These are phyloP conservation scores for Cardiospermum halicacabum DNA, from an alignment of 345 rosid species.

Conservation along the genomic window DNA sequence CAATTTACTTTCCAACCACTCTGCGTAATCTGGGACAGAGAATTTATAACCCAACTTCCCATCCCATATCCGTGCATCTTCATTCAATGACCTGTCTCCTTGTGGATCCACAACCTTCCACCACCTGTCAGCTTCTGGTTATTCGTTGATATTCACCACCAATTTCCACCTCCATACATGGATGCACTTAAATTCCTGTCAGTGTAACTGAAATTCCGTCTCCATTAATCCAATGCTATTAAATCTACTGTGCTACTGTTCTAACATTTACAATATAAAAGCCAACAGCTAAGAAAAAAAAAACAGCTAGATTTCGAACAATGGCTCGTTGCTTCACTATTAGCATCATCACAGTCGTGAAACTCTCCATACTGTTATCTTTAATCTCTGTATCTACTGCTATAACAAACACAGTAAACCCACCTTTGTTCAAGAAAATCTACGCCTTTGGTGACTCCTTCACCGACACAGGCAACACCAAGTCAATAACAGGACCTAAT, in stretches of 20 bases:
- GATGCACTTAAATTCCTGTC: neutral
- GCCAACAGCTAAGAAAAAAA: neutral
- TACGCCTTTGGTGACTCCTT: conserved; percentile 91
- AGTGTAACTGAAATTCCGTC: no score
- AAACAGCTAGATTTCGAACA: neutral
- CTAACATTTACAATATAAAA: neutral
- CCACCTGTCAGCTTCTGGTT: no score
- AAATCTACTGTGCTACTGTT: no score
- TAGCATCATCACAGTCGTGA: conserved; percentile 9
- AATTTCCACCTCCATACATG: neutral
- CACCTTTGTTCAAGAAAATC: conserved; percentile 58
- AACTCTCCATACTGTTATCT: conserved; percentile 17
- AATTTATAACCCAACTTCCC: neutral
- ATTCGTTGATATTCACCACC: neutral
- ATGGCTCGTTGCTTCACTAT: conserved; percentile 11
- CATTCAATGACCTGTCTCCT: neutral
- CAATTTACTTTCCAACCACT: neutral
- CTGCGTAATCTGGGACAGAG: neutral
- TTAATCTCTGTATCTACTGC: conserved; percentile 14
- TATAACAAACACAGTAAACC: neutral
- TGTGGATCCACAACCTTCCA: neutral
- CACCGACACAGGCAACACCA: conserved; percentile 95
- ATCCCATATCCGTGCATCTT: neutral
- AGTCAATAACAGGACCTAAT: conserved; percentile 51
- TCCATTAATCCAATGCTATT: no score